A percentile compares a stretch with the other conserved stretches of the same genome.
phyloP scores from a whole-genome alignment of 2,329 filamentous ascomycete genomes.

The Calonectria pauciramosa region DNA sequence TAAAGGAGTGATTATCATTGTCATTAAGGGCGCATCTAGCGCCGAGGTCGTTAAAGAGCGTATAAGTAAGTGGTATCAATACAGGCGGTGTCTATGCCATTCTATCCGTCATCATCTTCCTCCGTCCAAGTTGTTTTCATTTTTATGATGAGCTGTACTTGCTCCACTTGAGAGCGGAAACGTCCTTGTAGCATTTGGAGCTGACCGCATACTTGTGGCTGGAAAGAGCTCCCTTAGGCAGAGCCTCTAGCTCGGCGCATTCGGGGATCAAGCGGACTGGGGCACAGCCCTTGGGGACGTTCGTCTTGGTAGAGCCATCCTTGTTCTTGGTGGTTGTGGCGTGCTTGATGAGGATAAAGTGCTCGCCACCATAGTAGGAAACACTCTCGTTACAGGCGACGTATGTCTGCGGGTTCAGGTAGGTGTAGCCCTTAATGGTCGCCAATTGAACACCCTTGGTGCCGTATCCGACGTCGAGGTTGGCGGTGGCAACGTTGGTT shows the following conservation, averaged over 20 bases:
- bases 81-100: slow-evolving; percentile 2
- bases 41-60: slow-evolving; percentile 13
- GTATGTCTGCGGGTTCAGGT: slow-evolving; percentile 52
- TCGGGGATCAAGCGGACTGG: slow-evolving; percentile 59
- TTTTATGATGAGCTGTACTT: slow-evolving; percentile 32
- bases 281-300: slow-evolving; percentile 54
- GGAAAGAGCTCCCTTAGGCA: slow-evolving; percentile 52
- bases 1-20: slow-evolving; percentile 13
- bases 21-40: slow-evolving; percentile 10
- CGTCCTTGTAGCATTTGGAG: slow-evolving; percentile 58
- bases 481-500: slow-evolving; percentile 47
- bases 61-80: slow-evolving; percentile 15
- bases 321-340: slow-evolving; percentile 45
- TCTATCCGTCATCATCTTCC: background rate
- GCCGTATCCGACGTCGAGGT: slow-evolving; percentile 52
- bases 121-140: background rate
- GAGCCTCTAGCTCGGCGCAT: slow-evolving; percentile 54
- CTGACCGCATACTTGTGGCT: slow-evolving; percentile 56
- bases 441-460: slow-evolving; percentile 52
- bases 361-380: slow-evolving; percentile 55
- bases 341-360: slow-evolving; percentile 57
- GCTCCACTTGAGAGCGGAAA: slow-evolving; percentile 46
- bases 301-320: background rate
- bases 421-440: slow-evolving; percentile 40
- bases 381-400: slow-evolving; percentile 59